Conservation (phyloP, 352 stramenopile species). For the Phytophthora tubulina region DNA sequence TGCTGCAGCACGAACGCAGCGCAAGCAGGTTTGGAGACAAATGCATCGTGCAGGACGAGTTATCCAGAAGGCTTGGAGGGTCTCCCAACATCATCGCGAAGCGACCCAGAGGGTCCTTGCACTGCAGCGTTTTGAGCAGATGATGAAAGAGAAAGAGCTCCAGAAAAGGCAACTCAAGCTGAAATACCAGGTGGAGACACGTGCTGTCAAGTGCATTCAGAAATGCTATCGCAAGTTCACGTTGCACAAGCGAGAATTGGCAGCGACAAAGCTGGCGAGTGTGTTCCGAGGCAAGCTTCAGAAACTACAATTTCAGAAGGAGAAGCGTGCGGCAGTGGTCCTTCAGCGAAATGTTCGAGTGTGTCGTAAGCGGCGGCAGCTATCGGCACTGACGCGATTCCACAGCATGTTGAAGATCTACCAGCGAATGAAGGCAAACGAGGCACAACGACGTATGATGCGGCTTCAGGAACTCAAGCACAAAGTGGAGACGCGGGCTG, state of each 20-base stretch:
- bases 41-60: conserved; percentile 25
- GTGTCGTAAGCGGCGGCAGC: conserved; percentile 47
- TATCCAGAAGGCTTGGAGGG: conserved; percentile 40
- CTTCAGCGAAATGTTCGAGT: conserved; percentile 56
- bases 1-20: conserved; percentile 11
- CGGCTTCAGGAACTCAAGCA: conserved; percentile 23
- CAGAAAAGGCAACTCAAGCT: conserved; percentile 33
- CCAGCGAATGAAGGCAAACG: conserved; percentile 39
- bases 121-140: conserved; percentile 46
- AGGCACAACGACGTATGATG: conserved; percentile 30
- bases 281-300: conserved; percentile 40
- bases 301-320: conserved; percentile 30
- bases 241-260: conserved; percentile 22
- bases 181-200: conserved; percentile 42
- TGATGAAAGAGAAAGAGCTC: conserved; percentile 45
- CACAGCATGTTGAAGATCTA: conserved; percentile 53
- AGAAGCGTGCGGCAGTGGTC: conserved; percentile 29
- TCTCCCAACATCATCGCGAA: conserved; percentile 23
- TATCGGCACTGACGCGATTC: conserved; percentile 46
- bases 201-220: conserved; percentile 44
- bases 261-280: conserved; percentile 47
- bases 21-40: conserved; percentile 28
- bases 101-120: conserved; percentile 38
- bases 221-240: conserved; percentile 41
- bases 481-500: conserved; percentile 37